Percentiles rank a stretch among this genome's conserved stretches.
These are phyloP conservation scores for Aegilops longissima DNA, from an alignment of 176 grass and related monocot species.

Conservation along the genomic window DNA sequence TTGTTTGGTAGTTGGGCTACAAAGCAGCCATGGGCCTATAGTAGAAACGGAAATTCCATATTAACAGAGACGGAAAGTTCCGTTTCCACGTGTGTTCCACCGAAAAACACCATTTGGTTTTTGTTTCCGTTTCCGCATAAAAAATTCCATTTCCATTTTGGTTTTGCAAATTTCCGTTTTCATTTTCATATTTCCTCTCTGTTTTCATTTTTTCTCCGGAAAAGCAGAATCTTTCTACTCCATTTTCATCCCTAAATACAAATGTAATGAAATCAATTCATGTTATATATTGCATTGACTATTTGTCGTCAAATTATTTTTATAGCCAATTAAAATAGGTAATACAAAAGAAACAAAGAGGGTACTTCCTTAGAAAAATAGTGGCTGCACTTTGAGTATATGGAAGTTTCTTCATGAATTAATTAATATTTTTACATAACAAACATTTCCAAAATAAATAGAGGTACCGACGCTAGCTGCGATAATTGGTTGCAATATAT, in stretches of 20 bases:
- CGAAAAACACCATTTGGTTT: too few species aligned
- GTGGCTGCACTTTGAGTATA: background rate
- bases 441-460: background rate
- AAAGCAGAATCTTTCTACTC: too few species aligned
- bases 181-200: too few species aligned
- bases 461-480: background rate
- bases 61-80: too few species aligned
- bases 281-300: background rate
- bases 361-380: background rate
- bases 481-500: background rate
- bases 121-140: too few species aligned
- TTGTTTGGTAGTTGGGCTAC: too few species aligned
- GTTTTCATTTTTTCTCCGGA: too few species aligned
- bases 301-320: background rate
- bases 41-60: too few species aligned
- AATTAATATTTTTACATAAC: background rate
- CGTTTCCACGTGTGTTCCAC: too few species aligned
- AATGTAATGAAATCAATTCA: background rate
- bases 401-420: background rate
- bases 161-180: too few species aligned
- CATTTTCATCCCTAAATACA: background rate
- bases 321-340: background rate
- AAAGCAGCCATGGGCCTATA: too few species aligned
- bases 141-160: too few species aligned
- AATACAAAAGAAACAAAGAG: background rate